Base-by-base conservation (phyloP, 768 basidiomycete species). In the Leccinum variicolor region DNA sequence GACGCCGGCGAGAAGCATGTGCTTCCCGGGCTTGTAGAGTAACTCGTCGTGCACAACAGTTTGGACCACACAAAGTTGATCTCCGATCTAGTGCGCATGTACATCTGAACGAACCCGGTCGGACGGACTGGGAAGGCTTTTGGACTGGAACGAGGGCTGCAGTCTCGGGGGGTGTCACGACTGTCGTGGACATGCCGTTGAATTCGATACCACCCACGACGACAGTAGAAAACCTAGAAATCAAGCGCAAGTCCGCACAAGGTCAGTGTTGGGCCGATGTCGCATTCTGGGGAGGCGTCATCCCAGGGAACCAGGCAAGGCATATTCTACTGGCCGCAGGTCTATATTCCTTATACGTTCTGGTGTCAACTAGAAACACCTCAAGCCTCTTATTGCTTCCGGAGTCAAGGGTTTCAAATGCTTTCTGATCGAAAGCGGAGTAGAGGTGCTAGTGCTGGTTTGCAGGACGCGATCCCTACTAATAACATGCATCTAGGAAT, bases 321-420 rank as follows among this genome's bases (percentile, higher is more conserved):
- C 15, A 43, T 53, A 43, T 36, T 29, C 36, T 14, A 46, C 41
- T 47, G 21, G 11, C 19, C 13, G 47, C 47, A 21, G 23, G 29
- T 4, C 14, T 23, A 6, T 17, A 17, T 41, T 17, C 46, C 51
- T 53, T 41, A 55, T 21, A 6, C 14, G 19, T 15, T 47, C 49
- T 46, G 56, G 34, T n/a, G 11, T 28, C 47, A 15, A 54, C 50
- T 45, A 95, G 92, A 69, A 72, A 45, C 81, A 95, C 64, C 81
- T 99, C 46, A 79, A 78, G 56, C 84, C 87, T n/a, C 77, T 98
- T 45, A 76, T 95, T 14, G 69, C 81, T 29, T 82, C 83, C 31
- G 95, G 97, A 6, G 90, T 97, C 29, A 90, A 88, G 74, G 96
- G 96, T 0, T 98, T 98, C 80, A 98, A 98, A 71, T 97, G 94